Evolutionary conservation across 2,329 filamentous ascomycete species (phyloP).

Genomic region (Penicillium psychrosexuale): DNA sequence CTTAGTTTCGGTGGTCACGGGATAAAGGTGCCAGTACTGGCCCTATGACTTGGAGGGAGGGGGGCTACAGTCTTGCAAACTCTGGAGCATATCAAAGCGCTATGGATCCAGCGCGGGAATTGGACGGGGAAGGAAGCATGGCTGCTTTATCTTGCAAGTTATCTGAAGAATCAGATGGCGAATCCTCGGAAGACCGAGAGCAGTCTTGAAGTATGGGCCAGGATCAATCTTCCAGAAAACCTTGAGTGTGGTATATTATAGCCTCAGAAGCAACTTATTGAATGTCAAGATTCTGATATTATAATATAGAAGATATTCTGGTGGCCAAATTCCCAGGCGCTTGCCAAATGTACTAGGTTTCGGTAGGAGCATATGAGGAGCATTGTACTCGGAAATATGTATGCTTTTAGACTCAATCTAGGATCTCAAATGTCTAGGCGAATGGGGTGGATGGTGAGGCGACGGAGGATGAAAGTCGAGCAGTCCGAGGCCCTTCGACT

Average conservation of each 20-base stretch:
- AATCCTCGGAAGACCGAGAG: background rate
- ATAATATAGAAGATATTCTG: background rate
- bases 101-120: background rate
- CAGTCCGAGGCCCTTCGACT: background rate
- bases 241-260: background rate
- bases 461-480: background rate
- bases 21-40: background rate
- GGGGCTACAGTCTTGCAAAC: background rate
- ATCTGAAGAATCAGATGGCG: background rate
- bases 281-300: background rate
- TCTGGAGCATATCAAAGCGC: background rate
- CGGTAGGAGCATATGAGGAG: background rate
- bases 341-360: background rate
- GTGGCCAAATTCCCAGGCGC: background rate
- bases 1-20: background rate
- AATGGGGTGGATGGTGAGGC: background rate
- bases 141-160: background rate
- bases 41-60: background rate
- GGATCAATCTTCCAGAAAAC: background rate
- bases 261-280: background rate
- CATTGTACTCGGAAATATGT: background rate
- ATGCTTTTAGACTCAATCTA: background rate
- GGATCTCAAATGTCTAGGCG: background rate
- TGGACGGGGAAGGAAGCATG: background rate
- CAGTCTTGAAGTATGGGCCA: background rate